These are phyloP conservation scores for Chenopodium album DNA, from an alignment of 148 eudicot genomes.

Conservation along the genomic window DNA sequence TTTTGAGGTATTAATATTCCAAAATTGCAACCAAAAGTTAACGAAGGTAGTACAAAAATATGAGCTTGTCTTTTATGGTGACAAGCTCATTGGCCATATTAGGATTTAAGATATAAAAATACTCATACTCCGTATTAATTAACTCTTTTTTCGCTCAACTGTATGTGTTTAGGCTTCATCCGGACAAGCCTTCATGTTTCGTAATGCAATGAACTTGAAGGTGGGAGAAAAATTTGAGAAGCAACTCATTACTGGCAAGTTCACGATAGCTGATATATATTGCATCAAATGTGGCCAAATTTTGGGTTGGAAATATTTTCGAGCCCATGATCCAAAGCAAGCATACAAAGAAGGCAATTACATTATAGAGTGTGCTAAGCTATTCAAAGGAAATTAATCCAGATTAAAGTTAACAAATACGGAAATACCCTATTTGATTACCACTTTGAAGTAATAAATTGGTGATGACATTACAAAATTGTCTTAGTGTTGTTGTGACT, in stretches of 20 bases:
- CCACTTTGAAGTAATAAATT: not conserved
- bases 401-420: not conserved
- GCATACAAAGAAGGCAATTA: constrained; percentile 43
- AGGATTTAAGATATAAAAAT: too few species aligned
- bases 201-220: constrained; percentile 42
- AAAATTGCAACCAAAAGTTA: too few species aligned
- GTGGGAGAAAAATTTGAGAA: constrained; percentile 37
- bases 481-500: too few species aligned
- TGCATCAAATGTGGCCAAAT: constrained; percentile 50
- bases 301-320: constrained; percentile 56
- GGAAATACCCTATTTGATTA: not conserved
- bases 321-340: constrained; percentile 36
- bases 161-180: constrained; percentile 37
- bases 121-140: not conserved
- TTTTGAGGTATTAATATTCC: too few species aligned
- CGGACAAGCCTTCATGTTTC: constrained; percentile 45
- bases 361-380: constrained; percentile 43
- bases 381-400: constrained; percentile 38
- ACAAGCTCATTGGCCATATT: too few species aligned
- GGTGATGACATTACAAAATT: too few species aligned
- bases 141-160: too few species aligned
- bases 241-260: constrained; percentile 40
- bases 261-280: constrained; percentile 27
- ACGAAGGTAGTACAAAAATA: too few species aligned
- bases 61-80: too few species aligned